Evolutionary conservation across 2,329 filamentous ascomycete species (phyloP).

Genomic region (Diaporthe sp.): DNA sequence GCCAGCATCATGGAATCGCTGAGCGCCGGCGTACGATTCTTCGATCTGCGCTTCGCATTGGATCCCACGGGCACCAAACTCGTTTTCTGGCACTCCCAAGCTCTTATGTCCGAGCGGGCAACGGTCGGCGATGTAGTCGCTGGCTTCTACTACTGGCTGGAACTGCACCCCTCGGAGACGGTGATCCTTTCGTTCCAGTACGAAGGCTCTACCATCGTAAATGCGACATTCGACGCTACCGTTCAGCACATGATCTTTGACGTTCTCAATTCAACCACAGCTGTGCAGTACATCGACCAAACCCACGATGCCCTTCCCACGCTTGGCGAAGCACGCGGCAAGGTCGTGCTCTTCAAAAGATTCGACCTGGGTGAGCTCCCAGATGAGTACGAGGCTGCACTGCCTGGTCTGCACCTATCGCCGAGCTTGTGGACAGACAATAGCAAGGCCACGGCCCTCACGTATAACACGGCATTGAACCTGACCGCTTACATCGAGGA

Average conservation of each 20-base stretch:
- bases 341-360: slow-evolving; percentile 57
- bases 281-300: slow-evolving; percentile 57
- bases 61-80: slow-evolving; percentile 59
- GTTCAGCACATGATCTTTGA: slow-evolving; percentile 55
- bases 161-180: slow-evolving; percentile 58
- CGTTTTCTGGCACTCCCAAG: slow-evolving; percentile 62
- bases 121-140: slow-evolving; percentile 59
- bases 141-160: slow-evolving; percentile 62
- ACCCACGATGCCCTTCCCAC: slow-evolving; percentile 62
- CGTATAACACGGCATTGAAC: slow-evolving; percentile 54
- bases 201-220: slow-evolving; percentile 52
- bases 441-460: slow-evolving; percentile 52
- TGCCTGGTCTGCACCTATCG: slow-evolving; percentile 62
- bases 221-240: slow-evolving; percentile 49
- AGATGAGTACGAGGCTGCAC: slow-evolving; percentile 46
- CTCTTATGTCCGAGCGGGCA: slow-evolving; percentile 57
- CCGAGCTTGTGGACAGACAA: slow-evolving; percentile 59
- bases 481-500: slow-evolving; percentile 62
- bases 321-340: slow-evolving; percentile 58
- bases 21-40: slow-evolving; percentile 60
- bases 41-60: slow-evolving; percentile 63
- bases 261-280: slow-evolving; percentile 53
- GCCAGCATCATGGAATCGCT: slow-evolving; percentile 53
- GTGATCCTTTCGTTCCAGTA: slow-evolving; percentile 62
- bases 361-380: slow-evolving; percentile 58